Conservation (phyloP, 331 rosid genomes). For the Acacia pycnantha region DNA sequence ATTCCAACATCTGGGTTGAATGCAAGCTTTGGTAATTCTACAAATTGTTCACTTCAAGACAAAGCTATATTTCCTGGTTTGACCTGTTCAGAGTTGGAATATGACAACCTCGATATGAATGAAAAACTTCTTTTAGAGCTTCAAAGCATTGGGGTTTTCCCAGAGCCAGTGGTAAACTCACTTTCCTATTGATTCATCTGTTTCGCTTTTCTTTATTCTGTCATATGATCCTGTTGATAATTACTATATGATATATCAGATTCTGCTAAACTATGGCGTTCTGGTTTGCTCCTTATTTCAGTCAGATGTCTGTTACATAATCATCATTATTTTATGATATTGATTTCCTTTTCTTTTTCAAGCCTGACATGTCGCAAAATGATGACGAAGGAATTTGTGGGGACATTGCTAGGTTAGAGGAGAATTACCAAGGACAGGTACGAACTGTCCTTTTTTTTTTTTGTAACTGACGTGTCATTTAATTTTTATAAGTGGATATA, state of each 20-base stretch:
- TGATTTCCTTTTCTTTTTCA: slow-evolving; percentile 40
- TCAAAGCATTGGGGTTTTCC: slow-evolving; percentile 77
- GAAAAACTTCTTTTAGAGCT: slow-evolving; percentile 84
- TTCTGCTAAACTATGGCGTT: slow-evolving; percentile 14
- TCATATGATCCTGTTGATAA: slow-evolving; percentile 12
- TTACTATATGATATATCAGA: neutral
- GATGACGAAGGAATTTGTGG: slow-evolving; percentile 63
- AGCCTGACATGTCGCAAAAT: slow-evolving; percentile 62
- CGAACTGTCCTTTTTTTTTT: neutral
- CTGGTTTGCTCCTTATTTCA: slow-evolving; percentile 19
- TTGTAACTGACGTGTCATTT: neutral
- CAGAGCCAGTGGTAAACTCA: slow-evolving; percentile 68
- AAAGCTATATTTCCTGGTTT: slow-evolving; percentile 45
- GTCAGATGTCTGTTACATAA: slow-evolving; percentile 4
- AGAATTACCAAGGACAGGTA: slow-evolving; percentile 74
- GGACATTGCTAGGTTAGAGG: slow-evolving; percentile 67
- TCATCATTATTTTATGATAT: slow-evolving; percentile 21
- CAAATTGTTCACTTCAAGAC: slow-evolving; percentile 63
- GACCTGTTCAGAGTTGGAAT: slow-evolving; percentile 60
- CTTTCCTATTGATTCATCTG: slow-evolving; percentile 12
- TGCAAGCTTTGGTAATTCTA: slow-evolving; percentile 45
- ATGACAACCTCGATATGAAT: slow-evolving; percentile 61
- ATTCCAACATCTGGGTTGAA: slow-evolving; percentile 42
- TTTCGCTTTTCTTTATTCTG: neutral
- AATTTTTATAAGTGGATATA: neutral